Base-by-base conservation (phyloP, 2,329 filamentous ascomycete genomes). In the Colletotrichum aenigma region DNA sequence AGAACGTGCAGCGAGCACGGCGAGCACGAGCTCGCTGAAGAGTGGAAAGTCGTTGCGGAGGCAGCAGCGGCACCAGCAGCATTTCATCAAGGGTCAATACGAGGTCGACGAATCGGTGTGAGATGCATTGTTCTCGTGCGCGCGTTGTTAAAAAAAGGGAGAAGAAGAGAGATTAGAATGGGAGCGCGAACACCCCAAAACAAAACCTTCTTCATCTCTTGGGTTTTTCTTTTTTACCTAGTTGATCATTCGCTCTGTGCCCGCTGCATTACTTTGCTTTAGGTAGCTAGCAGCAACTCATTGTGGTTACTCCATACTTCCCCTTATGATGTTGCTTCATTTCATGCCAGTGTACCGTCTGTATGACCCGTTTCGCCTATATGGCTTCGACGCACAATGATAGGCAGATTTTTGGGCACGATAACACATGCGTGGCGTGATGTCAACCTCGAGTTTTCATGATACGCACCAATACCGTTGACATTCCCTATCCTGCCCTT, bases 251-350 rank as follows among this genome's bases (percentile, higher is more conserved):
- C 61, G 70, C 74, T 74, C 52, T 30, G 34, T 36, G 61, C 66
- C 71, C 60, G 70, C 43, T 64, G 69, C 73, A 73, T 75, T 68
- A 58, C 61, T 74, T 76, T 66, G 71, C 71, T 56, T 74, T 76
- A 70, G 74, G 65, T 74, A 70, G 36, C 74, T 70, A 74, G 71
- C 61, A 67, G 69, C 65, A 71, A 75, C 30, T 62, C 71, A 76
- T 70, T 75, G 60, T 56, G 66, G 36, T 62, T 61, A 69, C 61
- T 61, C 43, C 43, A 38, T 38, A n/a, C n/a, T n/a, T n/a, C n/a
- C n/a, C n/a, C n/a, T n/a, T n/a, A n/a, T n/a, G n/a, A n/a, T n/a
- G n/a, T n/a, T n/a, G n/a, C n/a, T n/a, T n/a, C n/a, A n/a, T n/a
- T n/a, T n/a, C n/a, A n/a, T n/a, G n/a, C n/a, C n/a, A n/a, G n/a